These are phyloP conservation scores for Penicillium malachiteum DNA, from an alignment of 495 filamentous ascomycete species.

Conservation along the genomic window DNA sequence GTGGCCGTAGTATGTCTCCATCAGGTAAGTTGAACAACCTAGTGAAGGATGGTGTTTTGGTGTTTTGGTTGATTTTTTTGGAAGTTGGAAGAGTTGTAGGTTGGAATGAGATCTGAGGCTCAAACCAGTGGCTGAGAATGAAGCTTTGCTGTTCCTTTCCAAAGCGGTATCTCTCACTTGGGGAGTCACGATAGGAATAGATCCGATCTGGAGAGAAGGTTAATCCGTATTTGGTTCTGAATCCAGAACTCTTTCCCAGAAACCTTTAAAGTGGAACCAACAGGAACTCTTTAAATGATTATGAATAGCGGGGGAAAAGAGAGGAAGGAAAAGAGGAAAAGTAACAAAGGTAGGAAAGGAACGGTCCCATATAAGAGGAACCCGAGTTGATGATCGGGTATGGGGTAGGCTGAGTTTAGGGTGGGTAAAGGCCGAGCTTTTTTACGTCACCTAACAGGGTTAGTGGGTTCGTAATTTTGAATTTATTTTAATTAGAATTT, in stretches of 20 bases:
- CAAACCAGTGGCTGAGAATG: no score
- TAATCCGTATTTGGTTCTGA: no score
- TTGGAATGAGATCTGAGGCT: no score
- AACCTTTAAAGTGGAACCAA: no score
- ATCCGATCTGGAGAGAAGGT: no score
- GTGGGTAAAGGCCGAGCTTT: constrained; percentile 28
- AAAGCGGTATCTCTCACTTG: no score
- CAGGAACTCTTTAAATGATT: not conserved
- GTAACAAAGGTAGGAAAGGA: constrained; percentile 16
- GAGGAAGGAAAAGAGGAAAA: constrained; percentile 5
- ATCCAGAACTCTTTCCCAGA: no score
- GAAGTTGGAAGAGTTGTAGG: not conserved
- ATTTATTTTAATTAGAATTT: constrained; percentile 10
- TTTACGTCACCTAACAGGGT: constrained; percentile 32
- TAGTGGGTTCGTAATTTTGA: constrained; percentile 15
- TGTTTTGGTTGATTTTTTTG: no score
- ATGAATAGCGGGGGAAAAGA: constrained; percentile 1
- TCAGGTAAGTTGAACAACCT: constrained; percentile 39
- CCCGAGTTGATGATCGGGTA: constrained; percentile 27
- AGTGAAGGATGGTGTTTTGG: no score
- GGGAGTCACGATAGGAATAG: no score
- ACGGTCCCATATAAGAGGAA: constrained; percentile 25
- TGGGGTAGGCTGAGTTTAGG: constrained; percentile 27
- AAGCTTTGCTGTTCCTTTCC: no score
- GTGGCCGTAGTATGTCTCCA: constrained; percentile 95